Base-by-base conservation (phyloP, 257 asterid genomes). In the Thymus mandschuricus region DNA sequence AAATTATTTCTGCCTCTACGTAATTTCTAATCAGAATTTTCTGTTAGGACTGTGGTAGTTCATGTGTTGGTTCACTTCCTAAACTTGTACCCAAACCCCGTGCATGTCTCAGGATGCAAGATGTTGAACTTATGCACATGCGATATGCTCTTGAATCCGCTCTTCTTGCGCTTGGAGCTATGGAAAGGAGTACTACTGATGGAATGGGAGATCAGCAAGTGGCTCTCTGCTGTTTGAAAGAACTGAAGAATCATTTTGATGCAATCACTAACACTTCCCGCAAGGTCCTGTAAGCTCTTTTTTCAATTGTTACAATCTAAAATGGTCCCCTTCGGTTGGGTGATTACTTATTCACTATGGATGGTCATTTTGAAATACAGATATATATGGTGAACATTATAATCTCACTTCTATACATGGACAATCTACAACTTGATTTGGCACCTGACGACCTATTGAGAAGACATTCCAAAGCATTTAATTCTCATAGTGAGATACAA, bases 141-240 rank as follows among this genome's bases (percentile, higher is more conserved):
- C 90, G 99, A 70, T 94, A 91, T 85, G 96, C 97, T 81, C 86
- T 94, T 82, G 97, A 89, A 78, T 85, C 93, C 81, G 89, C 97
- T 74, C 81, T 94, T 81, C 86, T 89, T 75, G 96, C 96, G 1
- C 80, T 94, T 73, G 97, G 91, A 80, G 79, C 84, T 56, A 87
- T 94, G 97, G 98, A 86, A 70, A 84, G 74, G 77, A 83, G 85
- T 76, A 75, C 77, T 46, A 38, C 81, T 75, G 90, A 83, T 78
- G 90, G 88, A 76, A 75, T 73, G 44, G 83, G 76, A 77, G 82
- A 81, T 64, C 82, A 77, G 67, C 83, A 82, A 71, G 54, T 73
- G 74, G 61, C 80, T 76, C 79, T 87, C 33, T 65, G 68, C 69
- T 75, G 86, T 83, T 74, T 94, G 84, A 84, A 81, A 80, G 96